Evolutionary conservation across 495 filamentous ascomycete species (phyloP), one percentile per base, ranked within the genome.

Genomic region (Amorphotheca resinae): DNA sequence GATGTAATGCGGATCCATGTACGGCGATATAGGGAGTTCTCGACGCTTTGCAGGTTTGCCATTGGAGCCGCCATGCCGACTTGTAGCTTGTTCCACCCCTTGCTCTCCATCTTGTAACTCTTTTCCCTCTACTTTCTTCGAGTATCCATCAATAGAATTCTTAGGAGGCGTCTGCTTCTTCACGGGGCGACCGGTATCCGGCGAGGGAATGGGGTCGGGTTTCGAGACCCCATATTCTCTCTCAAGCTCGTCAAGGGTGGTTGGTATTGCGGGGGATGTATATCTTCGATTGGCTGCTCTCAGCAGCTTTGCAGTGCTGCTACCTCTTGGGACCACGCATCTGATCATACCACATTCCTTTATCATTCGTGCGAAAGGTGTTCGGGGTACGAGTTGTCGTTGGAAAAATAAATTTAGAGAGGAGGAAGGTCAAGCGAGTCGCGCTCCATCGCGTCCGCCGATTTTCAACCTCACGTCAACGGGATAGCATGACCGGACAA

Each of bases 1-100:
- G 47, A 65, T 58, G 39, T 60, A 67, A 1, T 48, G 41, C 9
- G 64, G 64, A 40, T 75, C 66, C 68, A 75, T 73, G 14, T 72
- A 16, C 3, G 71, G 71, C 2, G 71, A 75, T 6, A 71, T 20
- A 9, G 70, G 70, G 1, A 57, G 45, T 9, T 36, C n/a, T n/a
- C 35, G 42, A 21, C 6, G 26, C n/a, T 33, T 20, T 21, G 9
- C 23, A 6, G 32, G 18, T 9, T 33, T 30, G 3, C n/a, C n/a
- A 20, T 9, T 25, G 22, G 15, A 26, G 38, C n/a, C 12, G 12
- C 16, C 3, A 11, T 33, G 31, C 31, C 31, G 16, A n/a, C 31
- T 33, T 33, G 5, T 5, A 33, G 12, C 12, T 11, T 17, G 1
- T 34, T 20, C 8, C 4, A 33, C 34, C n/a, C 9, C 20, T 8